Evolutionary conservation across 352 stramenopile species (phyloP).

Genomic region (Globisporangium spinosum): DNA sequence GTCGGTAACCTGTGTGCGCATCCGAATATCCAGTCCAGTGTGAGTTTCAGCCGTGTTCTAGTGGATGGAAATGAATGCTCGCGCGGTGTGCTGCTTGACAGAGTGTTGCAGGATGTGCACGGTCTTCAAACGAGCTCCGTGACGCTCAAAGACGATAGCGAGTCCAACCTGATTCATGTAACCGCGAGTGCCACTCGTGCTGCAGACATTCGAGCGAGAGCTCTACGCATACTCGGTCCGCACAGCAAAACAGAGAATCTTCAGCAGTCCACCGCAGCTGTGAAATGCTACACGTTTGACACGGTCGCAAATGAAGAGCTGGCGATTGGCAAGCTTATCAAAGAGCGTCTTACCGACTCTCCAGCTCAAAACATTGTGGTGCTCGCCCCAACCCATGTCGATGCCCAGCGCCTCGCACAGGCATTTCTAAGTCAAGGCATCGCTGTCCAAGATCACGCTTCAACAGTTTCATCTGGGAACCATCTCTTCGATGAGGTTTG

Average conservation of each 20-base stretch:
- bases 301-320: conserved; percentile 24
- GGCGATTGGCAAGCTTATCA: conserved; percentile 14
- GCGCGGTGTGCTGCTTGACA: conserved; percentile 34
- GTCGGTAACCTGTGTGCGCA: conserved; percentile 38
- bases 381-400: conserved; percentile 33
- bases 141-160: not conserved
- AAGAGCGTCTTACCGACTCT: conserved; percentile 5
- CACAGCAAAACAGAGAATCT: not conserved
- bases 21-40: conserved; percentile 40
- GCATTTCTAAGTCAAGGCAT: conserved; percentile 35
- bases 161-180: not conserved
- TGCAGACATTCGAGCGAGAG: conserved; percentile 11
- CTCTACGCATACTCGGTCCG: conserved; percentile 3
- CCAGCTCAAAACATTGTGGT: conserved; percentile 25
- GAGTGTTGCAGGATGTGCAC: conserved; percentile 19
- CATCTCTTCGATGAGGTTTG: conserved; percentile 29
- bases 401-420: conserved; percentile 33
- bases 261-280: not conserved
- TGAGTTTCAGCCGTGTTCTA: conserved; percentile 50
- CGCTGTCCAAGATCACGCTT: conserved; percentile 18
- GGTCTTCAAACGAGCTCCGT: not conserved
- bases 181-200: not conserved
- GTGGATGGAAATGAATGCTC: conserved; percentile 28
- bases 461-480: not conserved
- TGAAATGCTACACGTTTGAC: conserved; percentile 21